Base-by-base conservation (phyloP, 1,139 yeast species). In the Yueomyces sp. region DNA sequence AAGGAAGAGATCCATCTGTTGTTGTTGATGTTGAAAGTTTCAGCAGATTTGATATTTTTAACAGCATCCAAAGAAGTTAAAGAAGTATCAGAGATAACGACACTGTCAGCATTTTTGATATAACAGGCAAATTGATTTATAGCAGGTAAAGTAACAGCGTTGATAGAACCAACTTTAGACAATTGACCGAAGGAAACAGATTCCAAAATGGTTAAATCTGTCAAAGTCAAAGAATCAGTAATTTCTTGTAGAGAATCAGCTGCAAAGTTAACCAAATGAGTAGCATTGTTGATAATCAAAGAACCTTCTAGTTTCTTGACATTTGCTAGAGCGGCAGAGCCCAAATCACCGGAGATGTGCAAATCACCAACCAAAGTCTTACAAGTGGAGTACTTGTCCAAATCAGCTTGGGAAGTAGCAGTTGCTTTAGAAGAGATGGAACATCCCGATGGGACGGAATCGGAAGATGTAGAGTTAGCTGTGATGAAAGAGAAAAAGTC, bases 1-100 rank as follows among this genome's bases (percentile, higher is more conserved):
- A 82, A 73, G 49, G 83, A 67, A 55, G 69, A 69, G 60, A 89
- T 76, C 64, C 72, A 72, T 62, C 73, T 73, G 74, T 81, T 81
- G 81, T 91, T 91, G 86, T 87, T 89, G 59, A 91, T 76, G 72
- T 87, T 75, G 72, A 87, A 84, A 48, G 71, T 70, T 62, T 75
- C 75, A 58, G 86, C 83, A 57, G 76, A 62, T 60, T 70, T 70
- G 55, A 89, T 83, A 63, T 78, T 77, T 37, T 58, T 48, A 63
- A 91, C 76, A 65, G 97, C 97, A 44, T 75, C 76, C 57, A 91
- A 77, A 44, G 85, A 69, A 57, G 73, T 73, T 64, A 91, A 74
- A 55, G 81, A 76, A 52, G 98, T 91, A 73, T 91, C 96, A 49
- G 96, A 79, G 59, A 91, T 81, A 62, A 70, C 63, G 54, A 91